Evolutionary conservation across 2,329 filamentous ascomycete species (phyloP).

Genomic region (Cladosporium phlei): DNA sequence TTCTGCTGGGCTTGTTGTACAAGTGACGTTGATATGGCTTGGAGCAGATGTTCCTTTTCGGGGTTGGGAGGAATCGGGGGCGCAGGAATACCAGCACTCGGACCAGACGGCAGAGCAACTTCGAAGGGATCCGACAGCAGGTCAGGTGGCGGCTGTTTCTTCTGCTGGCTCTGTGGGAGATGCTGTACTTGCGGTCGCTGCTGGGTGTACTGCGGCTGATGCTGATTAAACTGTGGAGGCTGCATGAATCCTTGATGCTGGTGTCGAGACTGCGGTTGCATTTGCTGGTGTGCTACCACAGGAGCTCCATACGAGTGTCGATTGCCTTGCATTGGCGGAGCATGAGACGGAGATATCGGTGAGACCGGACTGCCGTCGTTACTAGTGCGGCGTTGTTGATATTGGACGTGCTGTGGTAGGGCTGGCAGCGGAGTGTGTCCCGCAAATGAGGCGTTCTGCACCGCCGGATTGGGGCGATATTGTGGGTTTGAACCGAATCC

Average conservation of each 20-base stretch:
- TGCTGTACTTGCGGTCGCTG: slow-evolving; percentile 13
- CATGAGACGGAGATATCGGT: slow-evolving; percentile 24
- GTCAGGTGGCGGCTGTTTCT: slow-evolving; percentile 44
- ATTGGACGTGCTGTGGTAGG: slow-evolving; percentile 34
- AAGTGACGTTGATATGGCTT: slow-evolving; percentile 68
- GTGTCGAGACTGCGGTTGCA: slow-evolving; percentile 6
- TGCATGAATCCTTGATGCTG: slow-evolving; percentile 6
- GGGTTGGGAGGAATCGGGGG: slow-evolving; percentile 93
- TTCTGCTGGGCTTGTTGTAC: slow-evolving; percentile 64
- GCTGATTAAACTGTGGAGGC: slow-evolving; percentile 12
- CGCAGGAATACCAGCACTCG: slow-evolving; percentile 49
- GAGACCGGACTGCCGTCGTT: slow-evolving; percentile 29
- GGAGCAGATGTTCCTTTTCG: slow-evolving; percentile 82
- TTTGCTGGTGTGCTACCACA: slow-evolving; percentile 22
- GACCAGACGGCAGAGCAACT: slow-evolving; percentile 49
- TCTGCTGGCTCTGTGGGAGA: slow-evolving; percentile 23
- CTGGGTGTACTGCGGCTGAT: no score
- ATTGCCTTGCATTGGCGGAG: background rate
- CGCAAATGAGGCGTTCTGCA: slow-evolving; percentile 22
- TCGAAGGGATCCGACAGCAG: slow-evolving; percentile 61
- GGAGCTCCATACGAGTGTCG: slow-evolving; percentile 25
- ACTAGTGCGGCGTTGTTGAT: slow-evolving; percentile 18
- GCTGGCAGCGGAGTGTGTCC: slow-evolving; percentile 31
- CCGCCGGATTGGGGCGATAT: no score
- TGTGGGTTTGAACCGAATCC: no score